Base-by-base conservation (phyloP, 352 stramenopile genomes). In the Phytophthora litchii region DNA sequence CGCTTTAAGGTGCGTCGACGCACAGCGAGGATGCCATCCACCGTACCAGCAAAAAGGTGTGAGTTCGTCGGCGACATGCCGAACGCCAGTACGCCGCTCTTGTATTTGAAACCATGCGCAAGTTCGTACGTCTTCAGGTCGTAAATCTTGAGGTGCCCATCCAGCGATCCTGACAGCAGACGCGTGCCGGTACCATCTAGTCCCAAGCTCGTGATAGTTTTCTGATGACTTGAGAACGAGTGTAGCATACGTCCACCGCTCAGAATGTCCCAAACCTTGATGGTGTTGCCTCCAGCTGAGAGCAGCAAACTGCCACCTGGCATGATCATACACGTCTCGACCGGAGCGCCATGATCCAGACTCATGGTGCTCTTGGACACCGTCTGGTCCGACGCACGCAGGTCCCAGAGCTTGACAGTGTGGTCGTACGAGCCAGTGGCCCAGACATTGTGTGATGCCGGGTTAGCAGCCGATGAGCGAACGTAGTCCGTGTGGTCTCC, bases 61-160 rank as follows among this genome's bases (percentile, higher is more conserved):
- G 74, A 86, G 72, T 96, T 96, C 19, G 89, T 86, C 17, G 86
- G 82, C 2, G 86, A 89, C 74, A 97, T 86, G 16, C 75, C 84
- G 32, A 97, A 88, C 36, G 80, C 72, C 17, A 97, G 54, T 47
- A 97, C 72, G 34, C 83, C 83, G 46, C 79, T 88, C 59, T 85
- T 84, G 70, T 89, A 92, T 74, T 96, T 96, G 66, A 96, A 95
- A 36, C 83, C 89, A 49, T 96, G 81, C 12, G 82, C 76, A 35
- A 97, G 84, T 48, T 97, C 83, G 68, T 96, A 97, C 46, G 88
- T 96, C 67, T 94, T 87, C 29, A 97, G 49, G 68, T 97, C 87
- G 71, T 97, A 97, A 45, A 98, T 94, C 74, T 98, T 98, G 25
- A 98, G 60, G 61, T 97, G 89, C 21, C 93, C 91, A 55, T 98